Evolutionary conservation across 805 yeast species (phyloP), one percentile per base, ranked within the genome.

Genomic region (Nakazawaea holstii): DNA sequence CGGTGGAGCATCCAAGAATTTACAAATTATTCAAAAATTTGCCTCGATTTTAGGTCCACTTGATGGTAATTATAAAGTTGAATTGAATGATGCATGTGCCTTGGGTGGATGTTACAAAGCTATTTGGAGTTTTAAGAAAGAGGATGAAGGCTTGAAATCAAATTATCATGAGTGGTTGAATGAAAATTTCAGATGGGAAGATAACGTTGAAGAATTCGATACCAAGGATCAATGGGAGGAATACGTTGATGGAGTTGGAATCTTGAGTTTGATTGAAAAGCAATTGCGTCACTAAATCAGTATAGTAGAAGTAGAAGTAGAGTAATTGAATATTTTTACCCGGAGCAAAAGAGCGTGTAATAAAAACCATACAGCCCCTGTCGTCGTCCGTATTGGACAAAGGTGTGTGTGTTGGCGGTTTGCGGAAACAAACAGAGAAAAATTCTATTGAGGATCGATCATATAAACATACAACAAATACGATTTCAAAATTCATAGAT

Each of bases 41-140:
- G 80, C 90, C 9, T 69, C 82, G 10, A 80, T 90, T 7, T 64
- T 90, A 32, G 91, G 90, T 5, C 80, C 87, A 0, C 59, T 67
- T 24, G 65, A 70, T 1, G 94, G 91, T 1, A 80, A 84, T 52
- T 87, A 65, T 60, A 77, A 79, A 50, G 82, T 85, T 35, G 90
- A 87, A 57, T 77, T 87, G 41, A 80, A 92, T 7, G 90, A 90
- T 65, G 94, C 96, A 1, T 90, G 97, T 72, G 97, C 96, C 0
- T 64, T 87, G 32, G 97, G 97, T 26, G 96, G 96, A 4, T 92
- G 95, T 37, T 87, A 76, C 66, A 85, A 87, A 60, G 92, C 96
- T 1, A 69, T 82, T 41, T 89, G 95, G 95, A 77, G 87, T 35
- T 65, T 61, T 49, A 52, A 59, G 46, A 66, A 66, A 48, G 74